These are phyloP conservation scores for Vaccinium vitisidaea DNA, from an alignment of 148 eudicot species.

Conservation along the genomic window DNA sequence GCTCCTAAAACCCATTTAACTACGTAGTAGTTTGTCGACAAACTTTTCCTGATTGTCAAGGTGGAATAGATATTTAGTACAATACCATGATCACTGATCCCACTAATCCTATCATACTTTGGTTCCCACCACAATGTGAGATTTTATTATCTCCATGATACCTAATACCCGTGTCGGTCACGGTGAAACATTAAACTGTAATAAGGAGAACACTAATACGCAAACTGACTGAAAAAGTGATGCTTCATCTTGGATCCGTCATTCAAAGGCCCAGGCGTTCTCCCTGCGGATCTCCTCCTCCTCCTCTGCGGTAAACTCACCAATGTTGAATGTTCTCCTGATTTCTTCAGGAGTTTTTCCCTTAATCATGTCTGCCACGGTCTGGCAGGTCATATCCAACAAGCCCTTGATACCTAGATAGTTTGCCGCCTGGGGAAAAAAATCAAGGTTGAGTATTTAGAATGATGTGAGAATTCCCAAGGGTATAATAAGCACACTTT, in stretches of 20 bases:
- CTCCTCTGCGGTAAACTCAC: constrained; percentile 15
- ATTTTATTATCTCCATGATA: too few relatives aligned
- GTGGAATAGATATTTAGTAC: too few relatives aligned
- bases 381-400: constrained; percentile 22
- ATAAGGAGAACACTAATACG: background rate
- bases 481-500: background rate
- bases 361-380: constrained; percentile 24
- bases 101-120: too few relatives aligned
- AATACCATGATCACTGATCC: too few relatives aligned
- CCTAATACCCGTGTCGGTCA: too few relatives aligned
- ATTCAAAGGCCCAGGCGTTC: constrained; percentile 35
- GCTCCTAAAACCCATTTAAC: too few relatives aligned
- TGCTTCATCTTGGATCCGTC: background rate
- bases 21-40: too few relatives aligned
- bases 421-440: constrained; percentile 18
- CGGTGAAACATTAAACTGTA: too few relatives aligned
- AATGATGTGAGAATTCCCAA: background rate
- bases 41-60: too few relatives aligned
- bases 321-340: constrained; percentile 4
- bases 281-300: constrained; percentile 23
- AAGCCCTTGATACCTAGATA: constrained; percentile 23
- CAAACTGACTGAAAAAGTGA: background rate
- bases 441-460: background rate
- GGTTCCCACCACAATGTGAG: too few relatives aligned
- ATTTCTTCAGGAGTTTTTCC: constrained; percentile 16